Percentiles rank a stretch among this genome's conserved stretches.
phyloP scores from a whole-genome alignment of 2,329 filamentous ascomycete species.

The Chaetomiaceae sp. region DNA sequence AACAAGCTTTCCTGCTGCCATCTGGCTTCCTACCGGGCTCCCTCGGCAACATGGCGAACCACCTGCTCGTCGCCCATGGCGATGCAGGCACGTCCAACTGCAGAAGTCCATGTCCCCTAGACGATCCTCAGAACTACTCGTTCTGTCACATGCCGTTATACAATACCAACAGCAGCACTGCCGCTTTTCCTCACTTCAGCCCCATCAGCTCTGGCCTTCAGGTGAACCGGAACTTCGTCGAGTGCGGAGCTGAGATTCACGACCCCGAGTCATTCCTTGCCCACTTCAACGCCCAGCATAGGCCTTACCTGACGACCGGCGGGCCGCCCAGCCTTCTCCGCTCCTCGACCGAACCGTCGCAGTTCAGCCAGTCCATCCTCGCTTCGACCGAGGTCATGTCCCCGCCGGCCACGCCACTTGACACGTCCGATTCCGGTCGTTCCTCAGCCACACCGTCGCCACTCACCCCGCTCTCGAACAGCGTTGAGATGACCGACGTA shows the following conservation, averaged over 20 bases:
- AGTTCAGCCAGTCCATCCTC: constrained; percentile 2
- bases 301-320: constrained; percentile 16
- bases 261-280: constrained; percentile 22
- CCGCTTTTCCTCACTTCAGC: constrained; percentile 16
- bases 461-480: constrained; percentile 22
- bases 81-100: constrained; percentile 20
- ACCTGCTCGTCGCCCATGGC: constrained; percentile 22
- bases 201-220: constrained; percentile 13
- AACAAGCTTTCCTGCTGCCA: constrained; percentile 13
- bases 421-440: constrained; percentile 21
- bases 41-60: constrained; percentile 20
- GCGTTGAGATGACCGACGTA: constrained; percentile 18
- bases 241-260: constrained; percentile 23
- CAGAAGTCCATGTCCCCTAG: constrained; percentile 22
- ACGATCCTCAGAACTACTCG: constrained; percentile 21
- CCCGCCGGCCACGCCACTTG: constrained; percentile 20
- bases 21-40: constrained; percentile 13
- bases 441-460: constrained; percentile 22
- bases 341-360: not conserved
- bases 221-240: constrained; percentile 16
- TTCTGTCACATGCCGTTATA: constrained; percentile 23
- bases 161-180: constrained; percentile 9
- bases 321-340: constrained; percentile 1
- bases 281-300: constrained; percentile 25
- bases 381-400: constrained; percentile 19